Evolutionary conservation across 345 rosid species (phyloP), one percentile per base, ranked within the genome.

Genomic region (Salix caprea): DNA sequence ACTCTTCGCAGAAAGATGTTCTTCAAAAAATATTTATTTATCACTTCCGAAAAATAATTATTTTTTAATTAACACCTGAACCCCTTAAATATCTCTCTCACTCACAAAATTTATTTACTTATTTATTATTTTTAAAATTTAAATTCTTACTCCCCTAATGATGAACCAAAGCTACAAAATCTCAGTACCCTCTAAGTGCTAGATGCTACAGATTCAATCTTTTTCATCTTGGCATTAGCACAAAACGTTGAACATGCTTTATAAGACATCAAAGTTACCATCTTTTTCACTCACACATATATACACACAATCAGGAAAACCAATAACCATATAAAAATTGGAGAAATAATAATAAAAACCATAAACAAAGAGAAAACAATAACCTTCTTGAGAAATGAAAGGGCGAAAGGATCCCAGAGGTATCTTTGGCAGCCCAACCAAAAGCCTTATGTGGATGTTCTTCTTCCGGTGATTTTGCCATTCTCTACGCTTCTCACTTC

Each of bases 361-460:
- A 34, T 0, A 39, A 62, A 70, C 15, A 69, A 32, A 65, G 40
- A 65, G 69, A 24, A 65, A 24, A 9, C 10, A 69, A 34, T 8
- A 69, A 92, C 97, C 98, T 94, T 80, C 97, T 87, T 64, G 94
- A 94, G 89, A 94, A 92, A 74, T 79, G 69, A 61, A 94, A 91
- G 71, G 97, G 98, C 9, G 94, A 88, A 56, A 92, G 90, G 58
- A 76, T 34, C 40, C 97, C 98, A 58, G 96, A 89, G 28, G 39
- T 78, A 48, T 92, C 98, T 23, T 69, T 84, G 32, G 98, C 96
- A 67, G 94, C 98, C 93, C 94, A 92, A 48, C 98, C 98, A 80
- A 89, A 76, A 46, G 82, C 89, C 82, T 91, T 91, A 5, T 84
- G 87, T 12, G 92, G 94, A 76, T 88, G 91, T 74, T 92, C 92